phyloP scores from a whole-genome alignment of 1,284 basidiomycete species.

The Apiotrichum gracile region DNA sequence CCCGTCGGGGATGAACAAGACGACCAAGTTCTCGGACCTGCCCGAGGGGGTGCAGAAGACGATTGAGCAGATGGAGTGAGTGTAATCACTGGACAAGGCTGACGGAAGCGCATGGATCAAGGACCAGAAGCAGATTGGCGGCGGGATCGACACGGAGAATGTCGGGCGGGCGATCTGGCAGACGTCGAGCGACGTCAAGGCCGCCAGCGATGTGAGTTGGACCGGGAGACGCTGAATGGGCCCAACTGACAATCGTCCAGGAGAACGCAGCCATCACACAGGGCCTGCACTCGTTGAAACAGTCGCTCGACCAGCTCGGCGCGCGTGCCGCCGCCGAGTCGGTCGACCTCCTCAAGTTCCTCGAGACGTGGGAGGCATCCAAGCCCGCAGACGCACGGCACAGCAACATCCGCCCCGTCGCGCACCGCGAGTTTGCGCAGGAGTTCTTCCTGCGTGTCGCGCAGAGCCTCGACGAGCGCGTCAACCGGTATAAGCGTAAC shows the following conservation, averaged over 20 bases:
- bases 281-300: constrained; percentile 25
- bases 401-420: constrained; percentile 24
- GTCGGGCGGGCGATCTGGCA: constrained; percentile 40
- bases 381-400: constrained; percentile 34
- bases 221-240: background rate
- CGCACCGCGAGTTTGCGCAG: constrained; percentile 39
- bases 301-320: constrained; percentile 26
- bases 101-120: constrained; percentile 28
- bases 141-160: constrained; percentile 25
- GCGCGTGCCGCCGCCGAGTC: constrained; percentile 27
- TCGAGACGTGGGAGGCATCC: constrained; percentile 38
- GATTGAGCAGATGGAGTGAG: constrained; percentile 41
- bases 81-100: background rate
- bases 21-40: constrained; percentile 38
- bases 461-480: constrained; percentile 29
- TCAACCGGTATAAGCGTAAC: constrained; percentile 34
- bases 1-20: constrained; percentile 25
- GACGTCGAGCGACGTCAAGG: constrained; percentile 34
- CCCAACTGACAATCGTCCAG: constrained; percentile 11
- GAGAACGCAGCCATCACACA: constrained; percentile 35
- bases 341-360: constrained; percentile 31
- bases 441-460: constrained; percentile 38
- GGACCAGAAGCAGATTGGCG: constrained; percentile 30
- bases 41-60: constrained; percentile 34
- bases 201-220: constrained; percentile 30